Conservation (phyloP, 2,329 filamentous ascomycete genomes). For the Penicillium sp. region DNA sequence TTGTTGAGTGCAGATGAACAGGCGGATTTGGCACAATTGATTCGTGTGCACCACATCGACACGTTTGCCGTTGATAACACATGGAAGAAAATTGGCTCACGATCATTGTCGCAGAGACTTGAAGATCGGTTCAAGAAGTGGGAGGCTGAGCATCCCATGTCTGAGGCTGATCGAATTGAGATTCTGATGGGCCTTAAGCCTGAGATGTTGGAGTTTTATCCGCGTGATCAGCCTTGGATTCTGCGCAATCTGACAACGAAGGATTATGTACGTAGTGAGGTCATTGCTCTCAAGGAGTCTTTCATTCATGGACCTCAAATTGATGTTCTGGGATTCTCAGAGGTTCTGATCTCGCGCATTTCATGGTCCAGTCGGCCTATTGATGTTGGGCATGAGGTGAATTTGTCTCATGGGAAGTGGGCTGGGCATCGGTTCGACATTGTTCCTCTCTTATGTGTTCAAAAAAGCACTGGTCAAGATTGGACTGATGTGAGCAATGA, state of each 20-base stretch:
- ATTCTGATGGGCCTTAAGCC: conserved; percentile 16
- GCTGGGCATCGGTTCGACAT: conserved; percentile 34
- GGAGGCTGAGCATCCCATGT: conserved; percentile 8
- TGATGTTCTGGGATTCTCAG: conserved; percentile 26
- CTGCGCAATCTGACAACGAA: conserved; percentile 35
- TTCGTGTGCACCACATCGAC: conserved; percentile 1
- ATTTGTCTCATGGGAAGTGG: conserved; percentile 27
- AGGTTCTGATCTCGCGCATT: conserved; percentile 29
- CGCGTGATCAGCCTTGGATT: conserved; percentile 29
- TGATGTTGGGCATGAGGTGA: neutral
- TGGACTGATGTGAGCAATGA: conserved; percentile 32
- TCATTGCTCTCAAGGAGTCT: conserved; percentile 26
- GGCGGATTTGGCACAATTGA: conserved; percentile 16
- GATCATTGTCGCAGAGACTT: conserved; percentile 13
- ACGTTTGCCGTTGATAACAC: conserved; percentile 1
- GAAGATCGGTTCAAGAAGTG: conserved; percentile 10
- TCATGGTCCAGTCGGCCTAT: conserved; percentile 22
- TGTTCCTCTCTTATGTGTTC: conserved; percentile 16
- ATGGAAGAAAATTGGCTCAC: conserved; percentile 9
- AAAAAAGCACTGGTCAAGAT: conserved; percentile 6
- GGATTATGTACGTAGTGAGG: conserved; percentile 31
- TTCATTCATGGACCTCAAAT: conserved; percentile 32
- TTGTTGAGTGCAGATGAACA: conserved; percentile 8
- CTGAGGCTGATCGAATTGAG: conserved; percentile 15
- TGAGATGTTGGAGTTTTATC: conserved; percentile 24